Base-by-base conservation (phyloP, 2,329 filamentous ascomycete species). In the Monilinia aucupariae region DNA sequence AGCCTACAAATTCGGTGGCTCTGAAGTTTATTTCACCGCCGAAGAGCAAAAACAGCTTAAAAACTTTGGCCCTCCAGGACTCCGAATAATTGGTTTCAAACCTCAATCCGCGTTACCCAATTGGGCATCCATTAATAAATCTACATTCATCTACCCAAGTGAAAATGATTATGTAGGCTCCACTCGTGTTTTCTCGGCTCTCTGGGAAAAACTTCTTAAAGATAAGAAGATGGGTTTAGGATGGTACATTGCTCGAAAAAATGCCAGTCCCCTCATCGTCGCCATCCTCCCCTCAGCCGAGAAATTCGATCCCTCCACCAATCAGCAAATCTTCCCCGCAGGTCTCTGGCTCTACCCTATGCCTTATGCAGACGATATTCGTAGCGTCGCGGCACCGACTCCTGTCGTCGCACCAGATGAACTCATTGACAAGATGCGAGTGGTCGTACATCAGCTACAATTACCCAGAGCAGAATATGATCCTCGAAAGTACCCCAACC, bases 81-180 rank as follows among this genome's bases (percentile, higher is more conserved):
- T 99, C 63, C 87, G 92, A 6, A 89, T 99, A 68, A 89, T 99
- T 63, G 94, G 94, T 7, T 99, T 99, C 81, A 99, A 97, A 74
- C 85, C 91, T 8, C 80, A 90, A 34, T 84, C 83, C 1, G 78
- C 84, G 70, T 79, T 97, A 1, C 89, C 90, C 0, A 80, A 88
- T 22, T 97, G 93, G 92, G 90, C 91, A 1, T 92, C 90, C 41
- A 81, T 90, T 55, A 91, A 90, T 72, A 92, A 92, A 70, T 90
- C 92, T 0, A 91, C 86, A 0, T 99, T 97, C 75, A 90, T 99
- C 64, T 97, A 96, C 71, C 94, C 94, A 0, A 94, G 89, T 22
- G 94, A 99, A 76, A 88, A 92, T 67, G 89, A 91, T 66, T 96
- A 87, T 70, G 83, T 97, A 32, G 94, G 94, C 25, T 97, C 92